Evolutionary conservation across 2,329 filamentous ascomycete species (phyloP), one percentile per base, ranked within the genome.

Genomic region (Colletotrichum sp.): DNA sequence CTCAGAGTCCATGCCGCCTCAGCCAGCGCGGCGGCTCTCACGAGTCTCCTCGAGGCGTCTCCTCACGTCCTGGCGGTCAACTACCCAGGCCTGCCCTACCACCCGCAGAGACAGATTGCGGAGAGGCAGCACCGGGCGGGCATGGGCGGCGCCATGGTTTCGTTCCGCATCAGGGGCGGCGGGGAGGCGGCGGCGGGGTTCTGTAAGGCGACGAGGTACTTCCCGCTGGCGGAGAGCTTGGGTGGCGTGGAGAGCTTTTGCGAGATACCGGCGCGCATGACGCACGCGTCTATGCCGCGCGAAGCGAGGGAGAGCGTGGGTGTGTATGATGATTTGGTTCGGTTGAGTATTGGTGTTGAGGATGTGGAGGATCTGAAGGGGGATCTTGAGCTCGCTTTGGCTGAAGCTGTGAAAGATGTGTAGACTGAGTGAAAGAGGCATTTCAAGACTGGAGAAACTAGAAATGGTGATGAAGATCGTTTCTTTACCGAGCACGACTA

Each of bases 131-230:
- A 44, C 2, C 16, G 36, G 36, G 36, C 36, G 16, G 36, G 36
- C 5, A 44, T 44, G 36, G 36, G 36, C 36, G 36, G 36, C 36
- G 36, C 16, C 36, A 44, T 44, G 36, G 16, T 44, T 44, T 44
- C 36, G 36, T 44, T 44, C 36, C 36, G 16, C 2, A 44, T 44
- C 36, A 44, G 36, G 36, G 36, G 36, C 16, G 36, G 36, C 16
- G 36, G 16, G 0, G 16, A 44, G 0, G 36, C 16, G 0, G 16
- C 36, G 36, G 16, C 36, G 16, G 8, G 36, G 16, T 44, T 44
- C 5, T 44, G 36, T n/a, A 44, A 44, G 36, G 36, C 36, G 36
- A 44, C 36, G 36, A 44, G 5, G 36, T n/a, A 44, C 36, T n/a
- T 44, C 36, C 10, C 36, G 36, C 36, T 44, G 36, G 36, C 36